A percentile compares a stretch with the other conserved stretches of the same genome.
Evolutionary conservation across 768 basidiomycete species (phyloP).

Genomic region (Pleurotus pulmonarius): DNA sequence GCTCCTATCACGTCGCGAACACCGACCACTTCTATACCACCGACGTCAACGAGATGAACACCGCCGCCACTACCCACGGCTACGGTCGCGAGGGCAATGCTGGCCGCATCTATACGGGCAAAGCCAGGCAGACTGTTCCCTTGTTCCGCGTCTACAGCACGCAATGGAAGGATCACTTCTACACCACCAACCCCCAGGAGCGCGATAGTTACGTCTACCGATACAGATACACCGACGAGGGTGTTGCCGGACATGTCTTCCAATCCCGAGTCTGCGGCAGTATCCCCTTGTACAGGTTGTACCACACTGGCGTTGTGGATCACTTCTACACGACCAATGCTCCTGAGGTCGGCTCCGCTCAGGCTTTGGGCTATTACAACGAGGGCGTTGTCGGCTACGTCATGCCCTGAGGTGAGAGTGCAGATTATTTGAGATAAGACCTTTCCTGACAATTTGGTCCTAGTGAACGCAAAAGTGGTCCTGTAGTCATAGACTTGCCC

Average conservation of each 20-base stretch:
- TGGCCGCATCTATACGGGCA: conserved; percentile 6
- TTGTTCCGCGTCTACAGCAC: conserved; percentile 12
- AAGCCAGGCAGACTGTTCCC: conserved; percentile 3
- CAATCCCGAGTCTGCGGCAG: not conserved
- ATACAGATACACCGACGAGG: conserved; percentile 6
- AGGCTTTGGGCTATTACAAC: not conserved
- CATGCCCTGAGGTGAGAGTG: not conserved
- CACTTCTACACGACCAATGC: conserved; percentile 7
- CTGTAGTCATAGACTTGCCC: no score
- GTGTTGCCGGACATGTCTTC: conserved; percentile 10
- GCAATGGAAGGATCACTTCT: conserved; percentile 11
- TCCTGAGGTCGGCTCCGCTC: not conserved
- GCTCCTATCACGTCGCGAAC: not conserved
- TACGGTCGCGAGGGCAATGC: conserved; percentile 1
- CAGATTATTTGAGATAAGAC: no score
- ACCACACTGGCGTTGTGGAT: not conserved
- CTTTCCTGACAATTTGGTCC: no score
- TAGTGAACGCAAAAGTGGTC: no score
- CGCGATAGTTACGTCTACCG: not conserved
- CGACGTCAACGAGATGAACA: conserved; percentile 1
- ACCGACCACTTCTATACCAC: conserved; percentile 10
- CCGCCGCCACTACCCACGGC: not conserved
- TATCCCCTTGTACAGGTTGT: conserved; percentile 2
- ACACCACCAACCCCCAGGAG: conserved; percentile 11
- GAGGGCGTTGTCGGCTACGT: conserved; percentile 5